Percentiles rank a stretch among this genome's conserved stretches.
These are phyloP conservation scores for Kodamaea leandrae DNA, from an alignment of 805 yeast species.

Conservation along the genomic window DNA sequence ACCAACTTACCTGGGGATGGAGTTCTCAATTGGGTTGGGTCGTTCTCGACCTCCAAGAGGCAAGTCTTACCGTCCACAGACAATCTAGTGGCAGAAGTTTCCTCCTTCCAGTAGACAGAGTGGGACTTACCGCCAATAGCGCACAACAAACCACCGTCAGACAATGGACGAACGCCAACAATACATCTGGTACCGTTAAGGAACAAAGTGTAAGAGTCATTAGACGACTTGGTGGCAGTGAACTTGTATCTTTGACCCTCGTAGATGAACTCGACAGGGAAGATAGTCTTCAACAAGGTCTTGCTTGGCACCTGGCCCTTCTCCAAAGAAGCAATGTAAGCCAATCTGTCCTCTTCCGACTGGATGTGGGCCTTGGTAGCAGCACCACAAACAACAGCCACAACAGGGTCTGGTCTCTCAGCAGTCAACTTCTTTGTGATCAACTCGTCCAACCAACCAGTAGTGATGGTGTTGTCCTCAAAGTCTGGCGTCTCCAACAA, in stretches of 20 bases:
- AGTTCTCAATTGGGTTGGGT: conserved; percentile 96
- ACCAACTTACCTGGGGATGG: conserved; percentile 99
- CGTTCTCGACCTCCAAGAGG: conserved; percentile 89
- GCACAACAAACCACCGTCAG: conserved; percentile 91
- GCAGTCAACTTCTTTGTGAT: conserved; percentile 92
- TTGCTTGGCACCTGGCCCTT: conserved; percentile 94
- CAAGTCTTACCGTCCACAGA: conserved; percentile 96
- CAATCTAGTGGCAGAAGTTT: conserved; percentile 89
- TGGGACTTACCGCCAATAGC: conserved; percentile 92
- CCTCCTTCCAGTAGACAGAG: conserved; percentile 96
- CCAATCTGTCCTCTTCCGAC: conserved; percentile 64
- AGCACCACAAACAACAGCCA: conserved; percentile 97
- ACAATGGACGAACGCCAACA: conserved; percentile 81
- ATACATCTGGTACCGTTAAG: conserved; percentile 90
- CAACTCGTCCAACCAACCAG: conserved; percentile 98
- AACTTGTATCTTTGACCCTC: conserved; percentile 92
- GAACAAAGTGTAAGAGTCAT: conserved; percentile 81
- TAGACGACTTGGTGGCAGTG: conserved; percentile 91
- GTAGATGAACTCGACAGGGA: conserved; percentile 92
- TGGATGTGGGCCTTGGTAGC: conserved; percentile 90
- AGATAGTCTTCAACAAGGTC: conserved; percentile 77
- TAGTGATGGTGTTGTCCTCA: conserved; percentile 93
- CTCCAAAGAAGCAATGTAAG: conserved; percentile 75
- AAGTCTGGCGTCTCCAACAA: conserved; percentile 94
- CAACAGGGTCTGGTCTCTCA: conserved; percentile 88